These are phyloP conservation scores for Pulveroboletus sp. DNA, from an alignment of 768 basidiomycete genomes.

Conservation along the genomic window DNA sequence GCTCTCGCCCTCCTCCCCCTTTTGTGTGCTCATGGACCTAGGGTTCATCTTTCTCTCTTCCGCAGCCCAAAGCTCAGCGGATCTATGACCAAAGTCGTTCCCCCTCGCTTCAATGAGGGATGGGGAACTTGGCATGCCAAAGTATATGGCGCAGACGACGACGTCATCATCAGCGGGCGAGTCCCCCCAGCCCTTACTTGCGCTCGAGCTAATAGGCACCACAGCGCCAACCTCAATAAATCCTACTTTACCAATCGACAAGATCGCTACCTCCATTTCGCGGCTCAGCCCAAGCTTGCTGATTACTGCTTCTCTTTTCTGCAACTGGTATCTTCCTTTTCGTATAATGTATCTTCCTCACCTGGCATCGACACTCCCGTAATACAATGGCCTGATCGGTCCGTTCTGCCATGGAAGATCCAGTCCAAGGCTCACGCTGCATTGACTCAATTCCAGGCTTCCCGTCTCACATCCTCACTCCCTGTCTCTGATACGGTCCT, in stretches of 20 bases:
- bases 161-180: conserved; percentile 90
- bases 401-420: conserved; percentile 66
- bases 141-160: conserved; percentile 89
- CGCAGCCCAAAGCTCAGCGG: conserved; percentile 82
- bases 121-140: conserved; percentile 99
- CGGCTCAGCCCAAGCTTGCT: conserved; percentile 54
- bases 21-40: conserved; percentile 60
- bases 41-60: conserved; percentile 78
- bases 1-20: conserved; percentile 68
- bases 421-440: conserved; percentile 54
- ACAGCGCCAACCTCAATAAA: conserved; percentile 85
- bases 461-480: conserved; percentile 19
- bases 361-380: conserved; percentile 42
- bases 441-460: conserved; percentile 56
- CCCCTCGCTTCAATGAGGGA: conserved; percentile 93
- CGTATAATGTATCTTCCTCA: conserved; percentile 44
- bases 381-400: conserved; percentile 63
- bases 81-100: conserved; percentile 69
- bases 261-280: conserved; percentile 87
- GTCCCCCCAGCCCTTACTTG: conserved; percentile 16
- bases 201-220: conserved; percentile 2
- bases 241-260: conserved; percentile 95
- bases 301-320: conserved; percentile 84
- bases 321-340: conserved; percentile 61
- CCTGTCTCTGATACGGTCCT: conserved; percentile 44